A percentile compares a stretch with the other conserved stretches of the same genome.
phyloP scores from a whole-genome alignment of 805 yeast species.

The Yamadazyma olivae region DNA sequence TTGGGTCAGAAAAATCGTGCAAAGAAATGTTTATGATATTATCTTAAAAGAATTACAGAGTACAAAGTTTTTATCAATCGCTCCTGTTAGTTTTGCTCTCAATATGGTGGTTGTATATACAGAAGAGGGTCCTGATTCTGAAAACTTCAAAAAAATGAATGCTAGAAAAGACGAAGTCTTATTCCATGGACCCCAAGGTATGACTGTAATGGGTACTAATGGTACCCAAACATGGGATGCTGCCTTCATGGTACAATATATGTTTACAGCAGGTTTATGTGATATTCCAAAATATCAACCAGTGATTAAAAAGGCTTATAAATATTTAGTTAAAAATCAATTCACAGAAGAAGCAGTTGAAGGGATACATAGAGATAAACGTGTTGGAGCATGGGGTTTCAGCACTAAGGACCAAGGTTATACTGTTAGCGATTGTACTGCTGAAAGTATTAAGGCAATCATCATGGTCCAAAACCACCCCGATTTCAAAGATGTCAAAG shows the following conservation, averaged over 20 bases:
- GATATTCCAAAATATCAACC: slow-evolving; percentile 63
- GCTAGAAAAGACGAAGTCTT: slow-evolving; percentile 70
- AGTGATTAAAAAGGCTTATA: slow-evolving; percentile 61
- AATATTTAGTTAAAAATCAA: slow-evolving; percentile 77
- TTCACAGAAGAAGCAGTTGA: slow-evolving; percentile 74
- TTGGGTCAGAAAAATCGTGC: slow-evolving; percentile 59
- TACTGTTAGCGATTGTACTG: slow-evolving; percentile 95
- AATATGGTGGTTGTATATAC: slow-evolving; percentile 66
- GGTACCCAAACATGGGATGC: slow-evolving; percentile 98
- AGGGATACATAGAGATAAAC: slow-evolving; percentile 77
- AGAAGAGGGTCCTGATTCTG: slow-evolving; percentile 70
- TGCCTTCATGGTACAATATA: slow-evolving; percentile 85
- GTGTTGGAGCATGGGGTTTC: slow-evolving; percentile 95
- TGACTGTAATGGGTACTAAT: slow-evolving; percentile 94
- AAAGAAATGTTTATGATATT: slow-evolving; percentile 53
- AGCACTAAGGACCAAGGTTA: slow-evolving; percentile 96
- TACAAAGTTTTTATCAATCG: slow-evolving; percentile 81
- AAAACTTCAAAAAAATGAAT: slow-evolving; percentile 51
- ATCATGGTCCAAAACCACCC: slow-evolving; percentile 80
- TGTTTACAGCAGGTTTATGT: slow-evolving; percentile 75
- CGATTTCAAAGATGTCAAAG: slow-evolving; percentile 43
- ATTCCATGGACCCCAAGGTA: slow-evolving; percentile 86
- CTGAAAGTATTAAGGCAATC: slow-evolving; percentile 91
- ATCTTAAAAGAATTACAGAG: slow-evolving; percentile 72
- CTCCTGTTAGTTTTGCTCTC: slow-evolving; percentile 90